Conservation (phyloP, 164 flowering plant species). For the Euptelea pleiosperma region DNA sequence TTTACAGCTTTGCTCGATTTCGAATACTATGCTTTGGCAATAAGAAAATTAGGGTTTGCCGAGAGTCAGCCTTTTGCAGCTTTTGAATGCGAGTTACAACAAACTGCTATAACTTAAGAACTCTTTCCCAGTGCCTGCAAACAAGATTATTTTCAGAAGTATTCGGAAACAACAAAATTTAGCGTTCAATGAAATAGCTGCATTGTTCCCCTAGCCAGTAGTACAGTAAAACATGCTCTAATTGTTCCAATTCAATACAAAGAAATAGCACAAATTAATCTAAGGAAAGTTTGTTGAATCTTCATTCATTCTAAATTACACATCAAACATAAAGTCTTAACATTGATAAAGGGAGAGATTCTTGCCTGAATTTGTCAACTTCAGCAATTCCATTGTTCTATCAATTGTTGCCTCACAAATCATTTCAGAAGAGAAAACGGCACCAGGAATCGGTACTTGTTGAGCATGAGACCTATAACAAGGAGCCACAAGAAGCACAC, state of each 20-base stretch:
- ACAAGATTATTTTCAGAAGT: background rate
- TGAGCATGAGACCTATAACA: conserved; percentile 58
- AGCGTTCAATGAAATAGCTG: too few relatives aligned
- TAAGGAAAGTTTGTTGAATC: background rate
- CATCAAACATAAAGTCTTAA: background rate
- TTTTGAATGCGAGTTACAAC: background rate
- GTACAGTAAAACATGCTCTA: too few relatives aligned
- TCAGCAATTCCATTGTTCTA: conserved; percentile 75
- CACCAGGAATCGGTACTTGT: conserved; percentile 64
- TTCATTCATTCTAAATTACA: background rate
- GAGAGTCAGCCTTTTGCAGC: background rate
- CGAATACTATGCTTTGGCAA: too few relatives aligned
- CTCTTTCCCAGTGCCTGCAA: background rate
- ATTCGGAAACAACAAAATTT: background rate
- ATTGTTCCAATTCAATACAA: too few relatives aligned
- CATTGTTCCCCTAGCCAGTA: too few relatives aligned
- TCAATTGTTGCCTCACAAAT: conserved; percentile 89
- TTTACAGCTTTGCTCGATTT: too few relatives aligned
- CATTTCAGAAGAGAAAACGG: conserved; percentile 95
- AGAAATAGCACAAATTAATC: background rate
- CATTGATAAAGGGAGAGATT: conserved; percentile 4
- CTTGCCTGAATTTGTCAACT: conserved; percentile 81
- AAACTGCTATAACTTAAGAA: background rate
- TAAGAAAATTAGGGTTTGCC: background rate
- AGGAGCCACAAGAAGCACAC: conserved; percentile 89